These are phyloP conservation scores for Yarrowia sp. DNA, from an alignment of 805 yeast species.

Conservation along the genomic window DNA sequence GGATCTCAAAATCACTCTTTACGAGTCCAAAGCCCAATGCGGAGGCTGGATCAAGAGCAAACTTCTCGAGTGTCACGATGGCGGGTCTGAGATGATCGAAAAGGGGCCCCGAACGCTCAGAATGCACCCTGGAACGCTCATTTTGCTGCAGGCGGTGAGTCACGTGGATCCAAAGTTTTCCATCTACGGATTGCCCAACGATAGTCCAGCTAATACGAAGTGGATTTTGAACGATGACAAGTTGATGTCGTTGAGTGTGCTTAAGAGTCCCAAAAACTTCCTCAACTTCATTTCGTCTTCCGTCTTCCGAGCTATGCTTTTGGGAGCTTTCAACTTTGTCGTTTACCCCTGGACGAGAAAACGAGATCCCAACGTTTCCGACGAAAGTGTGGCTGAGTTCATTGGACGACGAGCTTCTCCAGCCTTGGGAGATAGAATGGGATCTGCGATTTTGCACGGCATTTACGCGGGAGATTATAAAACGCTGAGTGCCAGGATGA, in stretches of 20 bases:
- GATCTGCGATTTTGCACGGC: conserved; percentile 87
- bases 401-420: conserved; percentile 73
- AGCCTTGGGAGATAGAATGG: conserved; percentile 58
- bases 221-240: conserved; percentile 58
- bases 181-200: conserved; percentile 64
- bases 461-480: conserved; percentile 86
- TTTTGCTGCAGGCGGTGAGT: conserved; percentile 46
- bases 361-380: conserved; percentile 50
- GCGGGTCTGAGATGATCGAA: conserved; percentile 59
- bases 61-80: conserved; percentile 46
- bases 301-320: conserved; percentile 60
- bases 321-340: conserved; percentile 55
- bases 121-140: conserved; percentile 68
- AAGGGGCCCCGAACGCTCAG: conserved; percentile 92
- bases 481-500: conserved; percentile 67
- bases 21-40: conserved; percentile 60
- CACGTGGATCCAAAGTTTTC: conserved; percentile 58
- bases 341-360: conserved; percentile 45
- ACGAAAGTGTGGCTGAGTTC: conserved; percentile 76
- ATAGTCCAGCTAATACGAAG: conserved; percentile 72
- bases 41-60: conserved; percentile 81
- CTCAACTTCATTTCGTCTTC: too few relatives aligned
- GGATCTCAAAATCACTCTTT: conserved; percentile 68
- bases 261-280: conserved; percentile 37
- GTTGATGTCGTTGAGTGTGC: conserved; percentile 48